Evolutionary conservation across 148 eudicot species (phyloP).

Genomic region (Hydrangea macrophylla): DNA sequence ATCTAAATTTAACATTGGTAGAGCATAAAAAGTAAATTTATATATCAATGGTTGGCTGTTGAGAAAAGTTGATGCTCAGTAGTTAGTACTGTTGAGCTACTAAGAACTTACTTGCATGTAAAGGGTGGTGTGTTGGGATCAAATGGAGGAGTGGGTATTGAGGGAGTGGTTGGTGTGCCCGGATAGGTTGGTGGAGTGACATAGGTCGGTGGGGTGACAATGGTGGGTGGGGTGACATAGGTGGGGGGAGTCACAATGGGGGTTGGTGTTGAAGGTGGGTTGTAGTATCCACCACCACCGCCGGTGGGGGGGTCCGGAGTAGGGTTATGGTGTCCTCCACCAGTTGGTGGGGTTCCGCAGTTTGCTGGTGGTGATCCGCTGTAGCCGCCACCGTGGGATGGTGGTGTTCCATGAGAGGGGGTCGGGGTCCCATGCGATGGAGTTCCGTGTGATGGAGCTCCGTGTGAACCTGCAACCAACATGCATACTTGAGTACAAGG

Average conservation of each 20-base stretch:
- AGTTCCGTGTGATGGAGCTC: constrained; percentile 21
- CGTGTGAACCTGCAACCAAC: constrained; percentile 24
- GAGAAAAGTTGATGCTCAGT: no score
- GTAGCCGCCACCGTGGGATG: background rate
- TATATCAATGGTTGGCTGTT: no score
- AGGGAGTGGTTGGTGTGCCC: constrained; percentile 22
- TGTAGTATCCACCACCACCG: constrained; percentile 17
- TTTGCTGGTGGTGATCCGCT: constrained; percentile 29
- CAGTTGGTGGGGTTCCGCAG: constrained; percentile 36
- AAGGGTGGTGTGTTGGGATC: constrained; percentile 74
- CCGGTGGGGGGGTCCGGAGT: constrained; percentile 36
- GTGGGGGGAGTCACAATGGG: constrained; percentile 21
- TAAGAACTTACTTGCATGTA: constrained; percentile 77
- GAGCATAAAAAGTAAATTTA: no score
- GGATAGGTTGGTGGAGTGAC: constrained; percentile 31
- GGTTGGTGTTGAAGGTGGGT: constrained; percentile 27
- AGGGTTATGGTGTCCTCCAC: constrained; percentile 31
- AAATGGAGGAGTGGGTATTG: constrained; percentile 50
- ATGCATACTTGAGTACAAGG: no score
- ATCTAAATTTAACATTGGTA: no score
- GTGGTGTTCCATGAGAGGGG: background rate
- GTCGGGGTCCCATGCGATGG: no score
- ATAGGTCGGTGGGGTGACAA: constrained; percentile 15
- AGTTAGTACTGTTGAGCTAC: no score
- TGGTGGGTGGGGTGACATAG: constrained; percentile 12